Conservation (phyloP, 306 rosid genomes). For the Corylus avellana region DNA sequence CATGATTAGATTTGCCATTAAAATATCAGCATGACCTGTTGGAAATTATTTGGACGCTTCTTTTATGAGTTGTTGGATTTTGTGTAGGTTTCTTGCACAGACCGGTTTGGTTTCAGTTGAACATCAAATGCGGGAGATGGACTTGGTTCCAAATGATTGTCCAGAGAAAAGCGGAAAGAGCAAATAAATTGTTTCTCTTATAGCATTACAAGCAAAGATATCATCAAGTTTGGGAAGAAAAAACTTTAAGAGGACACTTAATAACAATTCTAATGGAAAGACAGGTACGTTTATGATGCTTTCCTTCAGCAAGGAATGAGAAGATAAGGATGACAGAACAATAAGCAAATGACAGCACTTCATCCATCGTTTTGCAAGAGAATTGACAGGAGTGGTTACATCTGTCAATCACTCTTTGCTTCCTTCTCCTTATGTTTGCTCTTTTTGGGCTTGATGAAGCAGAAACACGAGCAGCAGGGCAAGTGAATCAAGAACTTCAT, state of each 20-base stretch:
- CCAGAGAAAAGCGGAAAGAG: slow-evolving; percentile 41
- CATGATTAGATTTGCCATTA: not conserved
- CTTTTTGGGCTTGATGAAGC: slow-evolving; percentile 47
- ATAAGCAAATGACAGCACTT: slow-evolving; percentile 7
- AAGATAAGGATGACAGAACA: slow-evolving; percentile 11
- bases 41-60: slow-evolving; percentile 2
- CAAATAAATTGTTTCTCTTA: slow-evolving; percentile 27
- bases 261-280: not conserved
- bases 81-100: slow-evolving; percentile 79
- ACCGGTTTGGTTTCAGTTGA: slow-evolving; percentile 82
- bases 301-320: slow-evolving; percentile 18
- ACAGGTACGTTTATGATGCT: slow-evolving; percentile 3
- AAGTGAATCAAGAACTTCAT: slow-evolving; percentile 61
- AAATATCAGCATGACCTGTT: not conserved
- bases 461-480: slow-evolving; percentile 63
- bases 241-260: slow-evolving; percentile 9
- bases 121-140: slow-evolving; percentile 83
- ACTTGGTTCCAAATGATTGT: slow-evolving; percentile 45
- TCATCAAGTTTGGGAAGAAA: slow-evolving; percentile 24
- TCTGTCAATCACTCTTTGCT: slow-evolving; percentile 38
- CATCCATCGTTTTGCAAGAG: slow-evolving; percentile 14
- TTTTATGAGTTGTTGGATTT: slow-evolving; percentile 15
- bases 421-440: slow-evolving; percentile 50
- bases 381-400: slow-evolving; percentile 8
- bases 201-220: slow-evolving; percentile 28